Conservation (phyloP, 2,329 filamentous ascomycete genomes). For the Pseudocercospora crystallina region DNA sequence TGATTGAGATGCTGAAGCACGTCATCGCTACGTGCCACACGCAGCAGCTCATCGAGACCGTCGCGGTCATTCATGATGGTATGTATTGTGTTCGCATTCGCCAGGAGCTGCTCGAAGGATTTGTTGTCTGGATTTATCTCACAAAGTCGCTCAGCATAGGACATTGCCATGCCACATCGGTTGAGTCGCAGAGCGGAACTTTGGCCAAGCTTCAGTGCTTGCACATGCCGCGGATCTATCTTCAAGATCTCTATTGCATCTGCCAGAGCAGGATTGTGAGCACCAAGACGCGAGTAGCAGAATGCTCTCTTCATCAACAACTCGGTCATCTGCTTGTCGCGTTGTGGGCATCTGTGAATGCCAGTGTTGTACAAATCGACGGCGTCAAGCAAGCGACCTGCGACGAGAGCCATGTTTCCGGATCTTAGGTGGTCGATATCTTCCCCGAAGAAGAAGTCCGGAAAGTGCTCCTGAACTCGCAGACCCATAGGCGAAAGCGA, state of each 20-base stretch:
- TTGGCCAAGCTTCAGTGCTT: conserved; percentile 1
- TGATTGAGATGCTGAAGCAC: no score
- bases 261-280: not conserved
- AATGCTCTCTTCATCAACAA: conserved; percentile 1
- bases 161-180: not conserved
- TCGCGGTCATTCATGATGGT: no score
- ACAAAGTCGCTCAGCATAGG: not conserved
- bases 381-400: conserved; percentile 1
- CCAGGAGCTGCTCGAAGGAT: not conserved
- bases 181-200: not conserved
- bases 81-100: no score
- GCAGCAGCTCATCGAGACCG: no score
- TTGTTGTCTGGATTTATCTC: not conserved
- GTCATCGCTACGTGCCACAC: no score
- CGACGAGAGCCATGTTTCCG: not conserved
- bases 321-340: not conserved
- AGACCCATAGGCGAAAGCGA: not conserved
- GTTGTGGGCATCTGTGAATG: not conserved
- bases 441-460: not conserved
- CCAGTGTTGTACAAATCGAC: not conserved
- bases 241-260: not conserved
- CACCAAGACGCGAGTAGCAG: not conserved
- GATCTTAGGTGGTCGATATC: not conserved
- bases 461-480: not conserved
- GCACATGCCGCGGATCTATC: not conserved